These are phyloP conservation scores for Trypanosoma vivax DNA, from an alignment of 208 protist genomes.

Conservation along the genomic window DNA sequence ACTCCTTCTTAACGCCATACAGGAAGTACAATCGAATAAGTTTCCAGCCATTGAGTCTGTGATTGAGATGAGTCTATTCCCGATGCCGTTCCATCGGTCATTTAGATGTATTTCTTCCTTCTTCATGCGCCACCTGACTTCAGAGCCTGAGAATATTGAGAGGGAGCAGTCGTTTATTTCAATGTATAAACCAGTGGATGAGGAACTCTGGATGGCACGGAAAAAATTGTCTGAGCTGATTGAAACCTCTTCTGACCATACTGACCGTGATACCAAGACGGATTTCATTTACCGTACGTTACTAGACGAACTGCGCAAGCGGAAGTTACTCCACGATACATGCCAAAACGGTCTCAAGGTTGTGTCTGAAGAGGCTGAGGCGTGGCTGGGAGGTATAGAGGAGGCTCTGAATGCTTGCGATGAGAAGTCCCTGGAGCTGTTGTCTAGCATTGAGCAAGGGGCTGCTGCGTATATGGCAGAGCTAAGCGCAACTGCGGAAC, in stretches of 20 bases:
- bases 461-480: constrained; percentile 22
- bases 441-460: constrained; percentile 30
- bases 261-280: constrained; percentile 13
- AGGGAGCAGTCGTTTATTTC: constrained; percentile 3
- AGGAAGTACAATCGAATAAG: constrained; percentile 29
- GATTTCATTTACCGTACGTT: constrained; percentile 54
- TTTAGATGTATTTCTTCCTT: constrained; percentile 40
- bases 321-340: constrained; percentile 24
- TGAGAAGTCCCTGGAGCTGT: constrained; percentile 6
- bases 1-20: constrained; percentile 44
- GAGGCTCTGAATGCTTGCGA: constrained; percentile 24
- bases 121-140: constrained; percentile 25
- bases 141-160: constrained; percentile 1
- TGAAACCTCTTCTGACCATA: background rate
- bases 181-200: constrained; percentile 4
- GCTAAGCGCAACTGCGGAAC: background rate
- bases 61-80: constrained; percentile 33
- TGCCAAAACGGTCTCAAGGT: constrained; percentile 4
- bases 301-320: constrained; percentile 39
- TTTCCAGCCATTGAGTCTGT: constrained; percentile 42
- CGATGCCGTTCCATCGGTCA: constrained; percentile 48
- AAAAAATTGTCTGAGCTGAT: constrained; percentile 14
- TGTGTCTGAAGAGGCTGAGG: constrained; percentile 10
- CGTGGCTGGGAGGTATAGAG: constrained; percentile 14
- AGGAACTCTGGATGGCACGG: constrained; percentile 2